Evolutionary conservation across 1,284 basidiomycete species (phyloP).

Genomic region (Leucoagaricus sp.): DNA sequence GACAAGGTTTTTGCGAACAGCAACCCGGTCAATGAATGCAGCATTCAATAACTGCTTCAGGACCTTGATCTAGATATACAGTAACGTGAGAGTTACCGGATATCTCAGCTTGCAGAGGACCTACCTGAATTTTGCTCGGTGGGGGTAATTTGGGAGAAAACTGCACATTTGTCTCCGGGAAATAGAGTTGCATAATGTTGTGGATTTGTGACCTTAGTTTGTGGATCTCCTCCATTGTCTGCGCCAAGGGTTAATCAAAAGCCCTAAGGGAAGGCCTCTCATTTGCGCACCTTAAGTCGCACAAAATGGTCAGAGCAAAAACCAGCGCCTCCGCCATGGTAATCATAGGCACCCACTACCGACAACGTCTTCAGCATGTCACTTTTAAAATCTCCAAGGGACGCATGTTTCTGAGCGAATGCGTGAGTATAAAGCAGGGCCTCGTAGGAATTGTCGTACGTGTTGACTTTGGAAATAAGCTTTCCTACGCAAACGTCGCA

Average conservation of each 20-base stretch:
- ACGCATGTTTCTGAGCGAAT: constrained; percentile 64
- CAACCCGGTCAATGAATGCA: constrained; percentile 95
- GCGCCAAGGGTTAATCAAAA: background rate
- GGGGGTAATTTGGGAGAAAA: constrained; percentile 67
- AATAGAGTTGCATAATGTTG: constrained; percentile 76
- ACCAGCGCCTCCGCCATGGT: constrained; percentile 72
- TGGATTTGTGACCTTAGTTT: constrained; percentile 93
- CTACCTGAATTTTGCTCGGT: constrained; percentile 75
- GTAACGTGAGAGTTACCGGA: constrained; percentile 12
- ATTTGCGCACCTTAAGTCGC: constrained; percentile 73
- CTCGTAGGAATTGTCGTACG: constrained; percentile 44
- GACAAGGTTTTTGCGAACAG: constrained; percentile 86
- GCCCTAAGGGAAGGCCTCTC: background rate
- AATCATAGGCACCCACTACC: constrained; percentile 96
- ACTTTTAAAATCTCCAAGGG: constrained; percentile 83
- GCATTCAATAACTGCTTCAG: constrained; percentile 88
- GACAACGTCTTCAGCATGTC: constrained; percentile 90
- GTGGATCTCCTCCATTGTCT: constrained; percentile 99
- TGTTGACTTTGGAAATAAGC: constrained; percentile 81
- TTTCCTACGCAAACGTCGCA: constrained; percentile 62
- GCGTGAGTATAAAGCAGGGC: background rate
- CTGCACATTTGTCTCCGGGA: constrained; percentile 59
- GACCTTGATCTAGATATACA: constrained; percentile 72
- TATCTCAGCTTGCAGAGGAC: constrained; percentile 7
- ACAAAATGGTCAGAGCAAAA: constrained; percentile 94